These are phyloP conservation scores for Penicillium cataractarum DNA, from an alignment of 495 filamentous ascomycete species.

Conservation along the genomic window DNA sequence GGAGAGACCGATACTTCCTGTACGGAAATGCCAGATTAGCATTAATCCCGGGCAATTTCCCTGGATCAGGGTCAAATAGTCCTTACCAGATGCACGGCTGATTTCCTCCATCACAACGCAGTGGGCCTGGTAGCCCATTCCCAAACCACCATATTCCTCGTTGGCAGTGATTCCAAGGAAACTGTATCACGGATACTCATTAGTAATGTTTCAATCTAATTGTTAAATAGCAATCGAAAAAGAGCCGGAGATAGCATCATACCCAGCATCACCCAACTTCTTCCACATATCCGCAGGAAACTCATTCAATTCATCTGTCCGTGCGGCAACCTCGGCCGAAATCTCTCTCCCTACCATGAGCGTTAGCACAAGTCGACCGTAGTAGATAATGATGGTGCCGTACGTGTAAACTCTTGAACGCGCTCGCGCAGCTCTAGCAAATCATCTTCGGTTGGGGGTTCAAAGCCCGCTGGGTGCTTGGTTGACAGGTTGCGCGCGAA, in stretches of 20 bases:
- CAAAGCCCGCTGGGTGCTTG: conserved; percentile 87
- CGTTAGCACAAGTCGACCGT: not conserved
- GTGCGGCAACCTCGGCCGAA: conserved; percentile 76
- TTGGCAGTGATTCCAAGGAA: conserved; percentile 93
- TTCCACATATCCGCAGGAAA: conserved; percentile 93
- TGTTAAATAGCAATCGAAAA: not conserved
- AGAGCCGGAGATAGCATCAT: conserved; percentile 2
- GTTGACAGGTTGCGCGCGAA: conserved; percentile 52
- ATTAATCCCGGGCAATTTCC: no score
- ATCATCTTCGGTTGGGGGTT: conserved; percentile 72
- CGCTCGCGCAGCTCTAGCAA: conserved; percentile 83
- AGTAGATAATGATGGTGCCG: conserved; percentile 3
- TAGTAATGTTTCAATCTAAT: conserved; percentile 6
- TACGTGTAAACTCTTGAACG: conserved; percentile 87
- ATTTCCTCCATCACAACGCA: conserved; percentile 96
- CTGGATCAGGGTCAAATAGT: no score
- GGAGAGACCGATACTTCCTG: conserved; percentile 85
- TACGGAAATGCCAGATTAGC: not conserved
- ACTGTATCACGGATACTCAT: conserved; percentile 33
- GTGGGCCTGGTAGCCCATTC: conserved; percentile 95
- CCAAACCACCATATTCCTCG: conserved; percentile 89
- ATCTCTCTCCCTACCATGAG: conserved; percentile 58
- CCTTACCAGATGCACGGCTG: conserved; percentile 62
- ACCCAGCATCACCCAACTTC: conserved; percentile 87
- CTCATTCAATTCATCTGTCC: conserved; percentile 81